Evolutionary conservation across 192 early-diverging fungal genomes (phyloP), one percentile per base, ranked within the genome.

Genomic region (Funneliformis geosporum): DNA sequence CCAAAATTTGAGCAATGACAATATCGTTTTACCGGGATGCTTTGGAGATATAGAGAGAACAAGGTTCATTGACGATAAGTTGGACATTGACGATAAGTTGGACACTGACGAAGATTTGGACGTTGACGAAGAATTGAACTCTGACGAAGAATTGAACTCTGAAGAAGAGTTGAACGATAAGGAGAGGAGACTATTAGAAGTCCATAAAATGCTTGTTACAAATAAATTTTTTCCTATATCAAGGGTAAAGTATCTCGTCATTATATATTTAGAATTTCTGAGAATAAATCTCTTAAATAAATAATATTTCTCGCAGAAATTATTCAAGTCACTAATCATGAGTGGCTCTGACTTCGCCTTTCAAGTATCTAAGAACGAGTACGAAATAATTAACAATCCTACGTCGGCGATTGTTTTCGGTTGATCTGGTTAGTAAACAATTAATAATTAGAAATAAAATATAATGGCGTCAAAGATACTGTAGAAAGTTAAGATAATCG

Each of bases 171-270:
- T n/a, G 18, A 62, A 39, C 4, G 60, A 76, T 43, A 40, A 62
- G n/a, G n/a, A n/a, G n/a, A 33, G 72, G 0, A 60, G n/a, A n/a
- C 25, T 76, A 14, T 2, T 76, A 42, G 14, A 21, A 23, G 33
- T 76, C n/a, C 75, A 76, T 40, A 23, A 76, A 16, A 76, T 76
- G 60, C 60, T 76, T 76, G 23, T 76, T 43, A 76, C 75, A 1
- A 76, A 76, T 40, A 76, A 76, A 16, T 76, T 76, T 42, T 21
- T 46, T 76, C 75, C 75, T 8, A 62, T 73, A 59, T 73, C 72
- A 33, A 59, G 25, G 72, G 72, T 73, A 73, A 38, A 73, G n/a
- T 42, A 69, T 40, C 5, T 42, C 21, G 50, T 55, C 21, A 0
- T 7, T 7, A 55, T 55, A 21, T 50, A 6, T 21, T 16, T 21